Evolutionary conservation across 169 alveolate species (phyloP), one percentile per base, ranked within the genome.

Genomic region (Plasmodium yoelii): DNA sequence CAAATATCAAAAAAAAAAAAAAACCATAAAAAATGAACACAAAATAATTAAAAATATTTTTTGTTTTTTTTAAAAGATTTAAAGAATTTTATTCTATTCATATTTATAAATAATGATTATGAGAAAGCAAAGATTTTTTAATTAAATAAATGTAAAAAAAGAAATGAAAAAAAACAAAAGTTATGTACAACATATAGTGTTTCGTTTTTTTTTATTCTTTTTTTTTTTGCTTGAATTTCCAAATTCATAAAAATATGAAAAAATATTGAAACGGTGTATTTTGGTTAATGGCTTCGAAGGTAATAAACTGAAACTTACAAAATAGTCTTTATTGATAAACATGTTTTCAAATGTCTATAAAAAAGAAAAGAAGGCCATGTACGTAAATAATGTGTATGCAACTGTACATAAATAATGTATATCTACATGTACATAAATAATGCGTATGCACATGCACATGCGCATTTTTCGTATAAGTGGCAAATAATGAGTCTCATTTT

Each of bases 201-300:
- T 2, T 15, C 19, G 59, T 65, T 39, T 74, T 64, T 24, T 39
- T n/a, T 19, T 18, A 24, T 56, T 63, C 34, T n/a, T 64, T 56
- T 56, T 34, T 46, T 65, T 77, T 53, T 18, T 63, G 26, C 13
- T 34, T n/a, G 18, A 3, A 42, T 56, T 68, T 39, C 49, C 65
- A 64, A 77, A 77, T 64, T 77, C 88, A 22, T 68, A 56, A 57
- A 77, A 77, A 56, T 77, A 77, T 18, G 69, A 47, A 51, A 77
- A 77, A 44, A 77, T 47, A 44, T 69, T 77, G 69, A 77, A 77
- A 55, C 49, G 63, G 5, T 64, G 73, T 34, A 64, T 39, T 68
- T 77, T 75, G 47, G 55, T 77, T 53, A 77, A 55, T 7, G 88
- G 88, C 26, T 77, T 77, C 6, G 88, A 77, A 12, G 88, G 88